Percentiles rank a stretch among this genome's conserved stretches.
These are phyloP conservation scores for Colletotrichum tofieldiae DNA, from an alignment of 2,329 filamentous ascomycete genomes.

Conservation along the genomic window DNA sequence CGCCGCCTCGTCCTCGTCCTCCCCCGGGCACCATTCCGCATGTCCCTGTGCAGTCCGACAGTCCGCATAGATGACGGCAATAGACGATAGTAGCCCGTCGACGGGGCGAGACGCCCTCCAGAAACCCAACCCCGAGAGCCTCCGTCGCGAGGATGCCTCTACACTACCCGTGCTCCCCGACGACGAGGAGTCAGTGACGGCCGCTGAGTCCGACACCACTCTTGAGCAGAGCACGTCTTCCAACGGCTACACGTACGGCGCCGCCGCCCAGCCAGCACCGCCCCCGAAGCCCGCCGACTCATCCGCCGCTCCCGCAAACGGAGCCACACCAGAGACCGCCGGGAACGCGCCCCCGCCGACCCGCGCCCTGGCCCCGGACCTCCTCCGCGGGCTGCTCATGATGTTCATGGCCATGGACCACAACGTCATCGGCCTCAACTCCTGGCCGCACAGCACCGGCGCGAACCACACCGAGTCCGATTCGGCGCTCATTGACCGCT, in stretches of 20 bases:
- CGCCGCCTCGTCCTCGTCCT: neutral
- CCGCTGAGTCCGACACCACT: neutral
- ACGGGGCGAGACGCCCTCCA: neutral
- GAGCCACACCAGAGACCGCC: neutral
- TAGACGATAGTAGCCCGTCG: neutral
- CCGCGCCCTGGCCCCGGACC: constrained; percentile 60
- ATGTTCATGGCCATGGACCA: constrained; percentile 63
- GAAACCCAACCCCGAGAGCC: neutral
- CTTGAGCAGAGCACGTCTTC: neutral
- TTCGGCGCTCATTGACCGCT: constrained; percentile 52
- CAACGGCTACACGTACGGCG: constrained; percentile 20
- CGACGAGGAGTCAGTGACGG: constrained; percentile 21
- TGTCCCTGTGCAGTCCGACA: no score
- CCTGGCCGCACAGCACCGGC: constrained; percentile 59
- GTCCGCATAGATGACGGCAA: neutral
- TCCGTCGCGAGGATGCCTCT: neutral
- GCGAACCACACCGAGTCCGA: constrained; percentile 55
- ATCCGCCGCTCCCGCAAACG: neutral
- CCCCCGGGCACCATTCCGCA: neutral
- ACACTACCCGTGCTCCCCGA: neutral
- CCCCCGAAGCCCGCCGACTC: neutral
- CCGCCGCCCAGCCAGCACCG: neutral
- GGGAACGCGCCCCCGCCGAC: constrained; percentile 9
- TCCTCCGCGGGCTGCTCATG: constrained; percentile 63
- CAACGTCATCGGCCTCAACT: constrained; percentile 55